A percentile compares a stretch with the other conserved stretches of the same genome.
Conservation (phyloP, 2,329 filamentous ascomycete genomes). For the Fusarium sublunatum region DNA sequence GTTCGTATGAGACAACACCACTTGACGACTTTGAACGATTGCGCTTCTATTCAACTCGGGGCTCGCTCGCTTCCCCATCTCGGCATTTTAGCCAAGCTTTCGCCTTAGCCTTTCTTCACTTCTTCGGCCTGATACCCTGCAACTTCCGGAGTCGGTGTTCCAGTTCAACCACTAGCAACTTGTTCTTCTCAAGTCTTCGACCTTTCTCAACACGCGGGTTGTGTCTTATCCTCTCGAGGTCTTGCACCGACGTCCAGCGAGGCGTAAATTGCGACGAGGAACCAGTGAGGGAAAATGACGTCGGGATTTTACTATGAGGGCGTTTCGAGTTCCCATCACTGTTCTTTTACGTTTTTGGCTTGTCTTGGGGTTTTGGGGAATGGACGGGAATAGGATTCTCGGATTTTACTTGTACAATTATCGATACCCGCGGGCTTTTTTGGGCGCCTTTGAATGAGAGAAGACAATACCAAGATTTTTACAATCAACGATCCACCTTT, state of each 20-base stretch:
- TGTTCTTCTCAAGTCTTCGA: conserved; percentile 7
- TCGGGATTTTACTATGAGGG: conserved; percentile 6
- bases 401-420: conserved; percentile 33
- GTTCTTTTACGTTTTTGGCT: conserved; percentile 22
- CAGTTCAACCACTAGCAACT: neutral
- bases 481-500: conserved; percentile 10
- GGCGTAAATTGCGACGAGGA: conserved; percentile 6
- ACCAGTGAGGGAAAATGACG: conserved; percentile 22
- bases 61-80: neutral
- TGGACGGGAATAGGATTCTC: conserved; percentile 9
- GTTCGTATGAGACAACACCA: conserved; percentile 18
- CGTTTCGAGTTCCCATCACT: conserved; percentile 9
- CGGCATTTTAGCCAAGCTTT: conserved; percentile 6
- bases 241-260: neutral
- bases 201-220: conserved; percentile 3
- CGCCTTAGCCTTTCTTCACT: conserved; percentile 14
- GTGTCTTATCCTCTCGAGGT: neutral
- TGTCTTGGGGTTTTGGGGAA: conserved; percentile 16
- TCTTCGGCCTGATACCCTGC: conserved; percentile 29
- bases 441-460: conserved; percentile 17
- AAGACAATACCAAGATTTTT: conserved; percentile 19
- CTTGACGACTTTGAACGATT: conserved; percentile 33
- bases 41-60: conserved; percentile 8
- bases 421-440: conserved; percentile 37
- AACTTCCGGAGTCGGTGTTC: conserved; percentile 16